Percentiles rank a stretch among this genome's conserved stretches.
These are phyloP conservation scores for Macrolepiota dolichaula DNA, from an alignment of 768 basidiomycete species.

Conservation along the genomic window DNA sequence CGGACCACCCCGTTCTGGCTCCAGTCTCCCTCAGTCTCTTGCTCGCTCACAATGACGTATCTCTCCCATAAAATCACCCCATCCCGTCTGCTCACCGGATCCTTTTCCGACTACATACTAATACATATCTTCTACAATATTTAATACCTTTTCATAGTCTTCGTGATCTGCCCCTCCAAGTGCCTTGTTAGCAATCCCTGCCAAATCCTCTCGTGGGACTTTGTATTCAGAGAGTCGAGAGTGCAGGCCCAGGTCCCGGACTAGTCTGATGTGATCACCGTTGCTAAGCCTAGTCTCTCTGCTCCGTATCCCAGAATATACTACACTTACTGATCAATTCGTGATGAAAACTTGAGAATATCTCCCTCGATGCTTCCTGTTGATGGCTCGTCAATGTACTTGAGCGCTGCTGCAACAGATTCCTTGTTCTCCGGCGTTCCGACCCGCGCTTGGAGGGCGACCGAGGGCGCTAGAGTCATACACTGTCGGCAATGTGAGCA, in stretches of 20 bases:
- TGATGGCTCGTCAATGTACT: conserved; percentile 56
- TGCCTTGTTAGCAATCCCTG: conserved; percentile 47
- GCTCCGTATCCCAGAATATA: background rate
- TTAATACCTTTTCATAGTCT: conserved; percentile 36
- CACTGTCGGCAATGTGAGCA: conserved; percentile 39
- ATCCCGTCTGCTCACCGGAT: background rate
- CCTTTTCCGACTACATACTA: conserved; percentile 12
- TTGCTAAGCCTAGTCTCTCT: background rate
- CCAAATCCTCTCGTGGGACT: conserved; percentile 55
- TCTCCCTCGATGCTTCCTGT: conserved; percentile 68
- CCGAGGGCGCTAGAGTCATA: conserved; percentile 64
- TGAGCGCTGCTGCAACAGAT: conserved; percentile 51
- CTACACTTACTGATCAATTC: conserved; percentile 51
- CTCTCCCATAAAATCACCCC: background rate
- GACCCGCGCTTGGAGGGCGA: conserved; percentile 53
- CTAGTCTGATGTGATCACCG: conserved; percentile 40
- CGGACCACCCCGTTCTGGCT: background rate
- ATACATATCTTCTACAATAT: conserved; percentile 48
- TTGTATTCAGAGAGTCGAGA: conserved; percentile 58
- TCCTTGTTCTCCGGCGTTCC: conserved; percentile 63
- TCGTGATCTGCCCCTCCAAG: conserved; percentile 41
- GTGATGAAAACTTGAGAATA: conserved; percentile 44
- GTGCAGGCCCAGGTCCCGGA: conserved; percentile 54
- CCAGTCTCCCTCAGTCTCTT: conserved; percentile 5
- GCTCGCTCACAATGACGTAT: conserved; percentile 7